Evolutionary conservation across 2,329 filamentous ascomycete genomes (phyloP).

Genomic region (Trichoderma gracile): DNA sequence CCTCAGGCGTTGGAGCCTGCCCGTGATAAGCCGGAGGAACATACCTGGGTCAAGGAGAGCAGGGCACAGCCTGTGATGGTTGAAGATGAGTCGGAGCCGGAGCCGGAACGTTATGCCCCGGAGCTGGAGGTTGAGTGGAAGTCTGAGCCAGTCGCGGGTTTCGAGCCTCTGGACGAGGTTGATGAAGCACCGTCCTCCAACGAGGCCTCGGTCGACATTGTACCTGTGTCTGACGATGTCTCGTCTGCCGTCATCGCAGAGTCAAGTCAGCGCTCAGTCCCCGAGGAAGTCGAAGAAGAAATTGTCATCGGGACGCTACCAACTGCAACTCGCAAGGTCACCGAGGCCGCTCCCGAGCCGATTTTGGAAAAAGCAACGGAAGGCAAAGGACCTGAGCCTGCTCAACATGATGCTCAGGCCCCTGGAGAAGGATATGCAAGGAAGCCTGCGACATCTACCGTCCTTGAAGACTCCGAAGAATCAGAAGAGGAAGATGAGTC

Average conservation of each 20-base stretch:
- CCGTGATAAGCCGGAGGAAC: background rate
- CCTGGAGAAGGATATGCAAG: background rate
- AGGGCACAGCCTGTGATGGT: conserved; percentile 27
- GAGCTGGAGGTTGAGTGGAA: background rate
- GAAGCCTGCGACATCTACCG: background rate
- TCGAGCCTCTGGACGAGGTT: conserved; percentile 17
- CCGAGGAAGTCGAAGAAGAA: conserved; percentile 7
- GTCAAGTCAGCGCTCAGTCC: background rate
- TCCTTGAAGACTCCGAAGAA: conserved; percentile 10
- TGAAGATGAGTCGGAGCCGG: conserved; percentile 2
- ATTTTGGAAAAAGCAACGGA: background rate
- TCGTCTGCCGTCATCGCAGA: background rate
- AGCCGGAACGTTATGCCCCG: background rate
- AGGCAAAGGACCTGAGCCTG: background rate
- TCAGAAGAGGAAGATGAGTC: conserved; percentile 18
- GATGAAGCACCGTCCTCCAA: background rate
- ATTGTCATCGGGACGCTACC: conserved; percentile 9
- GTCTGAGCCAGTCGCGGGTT: background rate
- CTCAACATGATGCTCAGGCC: background rate
- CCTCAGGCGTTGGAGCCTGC: background rate
- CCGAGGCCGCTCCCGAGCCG: background rate
- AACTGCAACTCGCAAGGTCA: background rate
- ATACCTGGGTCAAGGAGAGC: conserved; percentile 26
- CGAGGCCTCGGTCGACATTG: background rate
- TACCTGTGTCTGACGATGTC: background rate